phyloP scores from a whole-genome alignment of 23 red algal species.

The Agarophyton chilense region DNA sequence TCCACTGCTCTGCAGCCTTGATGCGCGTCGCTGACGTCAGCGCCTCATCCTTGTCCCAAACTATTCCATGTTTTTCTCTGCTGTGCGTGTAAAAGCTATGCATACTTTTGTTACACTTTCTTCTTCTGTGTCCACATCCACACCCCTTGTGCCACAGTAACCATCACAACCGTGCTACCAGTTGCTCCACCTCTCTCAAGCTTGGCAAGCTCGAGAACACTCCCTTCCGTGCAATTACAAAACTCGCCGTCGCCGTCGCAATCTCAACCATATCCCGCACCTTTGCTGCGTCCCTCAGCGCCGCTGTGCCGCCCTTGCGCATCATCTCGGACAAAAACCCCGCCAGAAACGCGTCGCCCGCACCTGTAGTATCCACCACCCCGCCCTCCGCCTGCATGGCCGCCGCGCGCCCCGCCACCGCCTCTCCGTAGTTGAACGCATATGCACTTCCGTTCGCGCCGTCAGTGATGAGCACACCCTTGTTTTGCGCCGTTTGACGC shows the following conservation, averaged over 20 bases:
- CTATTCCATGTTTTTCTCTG: too few species aligned
- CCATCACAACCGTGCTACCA: background rate
- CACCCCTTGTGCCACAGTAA: background rate
- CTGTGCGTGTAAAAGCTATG: too few species aligned
- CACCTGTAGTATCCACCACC: slow-evolving; percentile 68
- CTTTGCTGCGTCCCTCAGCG: slow-evolving; percentile 11
- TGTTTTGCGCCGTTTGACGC: background rate
- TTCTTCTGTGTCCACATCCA: too few species aligned
- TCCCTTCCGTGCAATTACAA: slow-evolving; percentile 48
- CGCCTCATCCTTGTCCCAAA: too few species aligned
- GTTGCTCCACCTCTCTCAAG: slow-evolving; percentile 16
- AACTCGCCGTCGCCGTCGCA: slow-evolving; percentile 30
- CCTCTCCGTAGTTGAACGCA: slow-evolving; percentile 18
- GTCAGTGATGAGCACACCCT: slow-evolving; percentile 60
- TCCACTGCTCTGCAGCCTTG: too few species aligned
- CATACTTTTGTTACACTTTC: too few species aligned
- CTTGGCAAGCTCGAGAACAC: slow-evolving; percentile 35
- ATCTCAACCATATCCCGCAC: slow-evolving; percentile 38
- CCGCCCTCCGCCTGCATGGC: background rate
- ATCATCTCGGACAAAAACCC: slow-evolving; percentile 62
- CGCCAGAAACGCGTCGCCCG: slow-evolving; percentile 73
- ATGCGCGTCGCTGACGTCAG: too few species aligned
- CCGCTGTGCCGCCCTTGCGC: slow-evolving; percentile 30
- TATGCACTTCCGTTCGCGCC: slow-evolving; percentile 43
- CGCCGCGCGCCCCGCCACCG: background rate